Evolutionary conservation across 495 filamentous ascomycete genomes (phyloP), one percentile per base, ranked within the genome.

Genomic region (Venustampulla echinocandica): DNA sequence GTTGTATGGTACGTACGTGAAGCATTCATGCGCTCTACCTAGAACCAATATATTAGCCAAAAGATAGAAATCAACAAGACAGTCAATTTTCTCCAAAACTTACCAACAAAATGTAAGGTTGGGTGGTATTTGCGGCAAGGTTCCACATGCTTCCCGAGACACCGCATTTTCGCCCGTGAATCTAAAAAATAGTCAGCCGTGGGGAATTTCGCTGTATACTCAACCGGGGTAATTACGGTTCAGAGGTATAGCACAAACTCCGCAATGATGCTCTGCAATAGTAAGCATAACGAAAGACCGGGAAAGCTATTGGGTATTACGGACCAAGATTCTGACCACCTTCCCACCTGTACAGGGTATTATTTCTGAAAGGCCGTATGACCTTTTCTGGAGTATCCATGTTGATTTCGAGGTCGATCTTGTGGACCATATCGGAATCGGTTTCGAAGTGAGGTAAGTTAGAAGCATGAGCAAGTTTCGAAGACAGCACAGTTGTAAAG

Each of bases 11-110:
- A n/a, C n/a, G 21, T 51, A 59, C 57, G 53, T 47, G 47, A 56
- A 56, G 34, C 57, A 59, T 25, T 59, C 57, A 44, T 59, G 57
- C 11, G 45, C 43, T 44, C 52, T 56, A 13, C 52, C 57, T 59
- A 32, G 19, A 47, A n/a, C 14, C 4, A 21, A 22, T 10, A 18
- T 18, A 24, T 44, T 38, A 35, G 15, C 18, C 3, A 39, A 39
- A 3, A 27, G 15, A 11, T 36, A 28, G 11, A 7, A 19, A 6
- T 23, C 24, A 18, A 28, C 6, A 1, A 38, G 37, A 30, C 27
- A 7, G 27, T 7, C 6, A 30, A 6, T 13, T 30, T 30, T 7
- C 27, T 7, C 27, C 7, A n/a, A 30, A 30, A 7, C 52, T 44
- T 52, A 59, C 57, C 52, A 35, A 59, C 40, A 27, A 59, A 56